phyloP scores from a whole-genome alignment of 352 stramenopile genomes.

The Plasmopara muralis region DNA sequence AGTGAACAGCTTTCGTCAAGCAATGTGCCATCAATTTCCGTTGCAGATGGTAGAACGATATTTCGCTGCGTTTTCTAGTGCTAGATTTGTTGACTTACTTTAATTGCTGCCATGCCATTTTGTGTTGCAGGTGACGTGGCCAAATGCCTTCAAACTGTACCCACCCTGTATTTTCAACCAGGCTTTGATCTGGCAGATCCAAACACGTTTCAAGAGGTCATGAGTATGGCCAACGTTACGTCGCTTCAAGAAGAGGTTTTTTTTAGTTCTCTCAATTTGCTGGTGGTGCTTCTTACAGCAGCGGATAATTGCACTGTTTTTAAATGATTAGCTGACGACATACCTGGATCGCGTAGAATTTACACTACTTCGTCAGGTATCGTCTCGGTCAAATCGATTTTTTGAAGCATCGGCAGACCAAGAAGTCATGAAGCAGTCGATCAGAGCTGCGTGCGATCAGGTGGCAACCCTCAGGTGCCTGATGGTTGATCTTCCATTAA shows the following conservation, averaged over 20 bases:
- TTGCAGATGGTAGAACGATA: slow-evolving; percentile 50
- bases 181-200: slow-evolving; percentile 74
- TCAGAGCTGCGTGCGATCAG: slow-evolving; percentile 70
- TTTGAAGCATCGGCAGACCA: slow-evolving; percentile 80
- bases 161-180: slow-evolving; percentile 74
- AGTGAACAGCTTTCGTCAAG: slow-evolving; percentile 79
- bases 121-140: slow-evolving; percentile 60
- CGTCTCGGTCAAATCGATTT: slow-evolving; percentile 77
- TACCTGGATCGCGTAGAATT: slow-evolving; percentile 84
- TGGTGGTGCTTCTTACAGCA: not conserved
- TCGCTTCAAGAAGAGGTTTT: slow-evolving; percentile 68
- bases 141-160: slow-evolving; percentile 69
- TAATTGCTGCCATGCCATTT: slow-evolving; percentile 4
- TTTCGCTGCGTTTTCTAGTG: not conserved
- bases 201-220: slow-evolving; percentile 72
- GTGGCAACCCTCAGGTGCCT: slow-evolving; percentile 65
- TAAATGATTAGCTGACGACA: slow-evolving; percentile 40
- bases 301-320: too few relatives aligned
- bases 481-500: not conserved
- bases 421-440: slow-evolving; percentile 82
- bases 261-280: not conserved
- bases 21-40: slow-evolving; percentile 72
- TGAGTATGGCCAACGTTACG: slow-evolving; percentile 50
- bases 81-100: not conserved
- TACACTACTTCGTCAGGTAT: slow-evolving; percentile 78